phyloP scores from a whole-genome alignment of 2,329 filamentous ascomycete species.

The Achaetomium macrosporum region DNA sequence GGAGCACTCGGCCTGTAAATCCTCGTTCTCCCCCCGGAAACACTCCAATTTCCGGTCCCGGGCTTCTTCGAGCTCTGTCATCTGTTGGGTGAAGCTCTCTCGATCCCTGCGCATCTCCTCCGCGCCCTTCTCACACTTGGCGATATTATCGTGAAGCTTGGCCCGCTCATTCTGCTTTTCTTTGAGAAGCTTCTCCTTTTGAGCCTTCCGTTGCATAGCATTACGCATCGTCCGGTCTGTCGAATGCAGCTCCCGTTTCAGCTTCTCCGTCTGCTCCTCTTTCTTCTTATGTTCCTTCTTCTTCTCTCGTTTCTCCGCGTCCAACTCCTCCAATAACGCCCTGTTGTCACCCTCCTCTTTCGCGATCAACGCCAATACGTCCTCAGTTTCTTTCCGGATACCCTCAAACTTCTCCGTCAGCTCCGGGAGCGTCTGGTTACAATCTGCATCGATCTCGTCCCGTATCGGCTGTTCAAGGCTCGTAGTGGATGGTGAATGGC shows the following conservation, averaged over 20 bases:
- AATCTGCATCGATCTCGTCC: slow-evolving; percentile 44
- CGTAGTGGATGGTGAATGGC: slow-evolving; percentile 66
- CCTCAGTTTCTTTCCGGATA: slow-evolving; percentile 78
- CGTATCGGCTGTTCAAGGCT: slow-evolving; percentile 46
- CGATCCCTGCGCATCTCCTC: slow-evolving; percentile 53
- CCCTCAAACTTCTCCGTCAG: slow-evolving; percentile 76
- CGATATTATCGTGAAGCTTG: slow-evolving; percentile 64
- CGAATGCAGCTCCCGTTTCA: slow-evolving; percentile 73
- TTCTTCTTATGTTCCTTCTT: slow-evolving; percentile 77
- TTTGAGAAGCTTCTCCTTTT: slow-evolving; percentile 66
- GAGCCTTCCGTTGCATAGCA: slow-evolving; percentile 70
- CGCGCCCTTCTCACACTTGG: slow-evolving; percentile 61
- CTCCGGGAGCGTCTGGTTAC: slow-evolving; percentile 64
- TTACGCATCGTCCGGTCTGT: slow-evolving; percentile 77
- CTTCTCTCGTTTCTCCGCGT: slow-evolving; percentile 73
- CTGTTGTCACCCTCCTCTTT: slow-evolving; percentile 68
- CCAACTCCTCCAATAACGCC: slow-evolving; percentile 59
- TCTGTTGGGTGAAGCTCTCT: slow-evolving; percentile 49
- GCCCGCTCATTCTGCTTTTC: slow-evolving; percentile 63
- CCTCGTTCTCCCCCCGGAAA: slow-evolving; percentile 49
- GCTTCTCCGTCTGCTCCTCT: slow-evolving; percentile 79
- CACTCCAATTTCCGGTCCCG: slow-evolving; percentile 47
- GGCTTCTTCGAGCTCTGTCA: slow-evolving; percentile 43
- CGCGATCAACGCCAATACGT: slow-evolving; percentile 62
- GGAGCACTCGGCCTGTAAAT: slow-evolving; percentile 58